Conservation (phyloP, 2,329 filamentous ascomycete species). For the Alternaria triticimaculans region DNA sequence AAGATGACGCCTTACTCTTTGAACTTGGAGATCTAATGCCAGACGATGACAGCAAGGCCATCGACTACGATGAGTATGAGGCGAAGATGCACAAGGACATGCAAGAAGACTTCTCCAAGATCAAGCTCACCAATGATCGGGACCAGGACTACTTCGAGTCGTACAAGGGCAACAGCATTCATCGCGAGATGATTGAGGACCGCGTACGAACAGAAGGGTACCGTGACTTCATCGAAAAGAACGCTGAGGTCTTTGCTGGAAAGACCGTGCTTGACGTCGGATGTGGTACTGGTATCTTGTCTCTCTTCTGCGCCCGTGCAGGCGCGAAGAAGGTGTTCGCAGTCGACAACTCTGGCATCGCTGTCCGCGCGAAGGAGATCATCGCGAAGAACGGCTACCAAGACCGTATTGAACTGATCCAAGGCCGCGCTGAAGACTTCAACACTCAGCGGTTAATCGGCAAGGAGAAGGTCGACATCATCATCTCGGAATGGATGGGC, state of each 20-base stretch:
- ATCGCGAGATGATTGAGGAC: slow-evolving; percentile 96
- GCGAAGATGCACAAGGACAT: slow-evolving; percentile 51
- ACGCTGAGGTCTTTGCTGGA: slow-evolving; percentile 84
- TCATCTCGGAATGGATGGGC: slow-evolving; percentile 98
- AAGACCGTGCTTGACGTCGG: slow-evolving; percentile 92
- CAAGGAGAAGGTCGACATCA: slow-evolving; percentile 78
- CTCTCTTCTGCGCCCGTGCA: slow-evolving; percentile 92
- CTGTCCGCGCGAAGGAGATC: slow-evolving; percentile 84
- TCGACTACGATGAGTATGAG: slow-evolving; percentile 46
- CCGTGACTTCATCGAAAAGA: slow-evolving; percentile 91
- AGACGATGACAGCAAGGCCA: slow-evolving; percentile 32
- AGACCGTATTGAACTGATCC: slow-evolving; percentile 77
- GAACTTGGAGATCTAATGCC: slow-evolving; percentile 77
- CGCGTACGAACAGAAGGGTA: slow-evolving; percentile 87
- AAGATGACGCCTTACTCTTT: slow-evolving; percentile 89
- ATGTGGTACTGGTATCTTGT: slow-evolving; percentile 81
- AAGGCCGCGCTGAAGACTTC: slow-evolving; percentile 89
- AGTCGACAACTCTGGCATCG: slow-evolving; percentile 91
- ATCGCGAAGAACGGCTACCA: slow-evolving; percentile 80
- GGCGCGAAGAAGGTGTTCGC: slow-evolving; percentile 87
- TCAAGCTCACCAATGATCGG: slow-evolving; percentile 51
- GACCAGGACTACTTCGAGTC: slow-evolving; percentile 69
- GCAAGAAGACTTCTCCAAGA: slow-evolving; percentile 38
- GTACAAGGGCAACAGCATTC: slow-evolving; percentile 74
- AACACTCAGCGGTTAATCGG: slow-evolving; percentile 62